Base-by-base conservation (phyloP, 495 filamentous ascomycete species). In the Penicillium crystallinum region DNA sequence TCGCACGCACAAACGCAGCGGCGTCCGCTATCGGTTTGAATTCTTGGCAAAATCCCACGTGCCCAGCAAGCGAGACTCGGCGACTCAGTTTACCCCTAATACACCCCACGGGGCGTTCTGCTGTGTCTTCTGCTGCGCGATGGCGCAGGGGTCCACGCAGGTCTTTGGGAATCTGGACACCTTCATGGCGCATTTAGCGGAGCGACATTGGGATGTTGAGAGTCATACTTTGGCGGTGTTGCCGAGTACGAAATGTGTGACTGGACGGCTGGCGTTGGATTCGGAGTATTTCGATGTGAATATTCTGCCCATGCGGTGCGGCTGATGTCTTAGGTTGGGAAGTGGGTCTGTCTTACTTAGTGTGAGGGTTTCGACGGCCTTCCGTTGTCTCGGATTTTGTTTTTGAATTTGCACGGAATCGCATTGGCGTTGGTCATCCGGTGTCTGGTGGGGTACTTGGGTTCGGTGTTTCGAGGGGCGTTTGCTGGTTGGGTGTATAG, bases 11-110 rank as follows among this genome's bases (percentile, higher is more conserved):
- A 17, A 49, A 3, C 45, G 61, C 6, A 65, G 63, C 19, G 72
- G 74, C 0, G 69, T 80, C 31, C 62, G 62, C 11, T 80, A 74
- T 52, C 68, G 74, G 6, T 78, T 71, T 72, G 52, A 66, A n/a
- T 80, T 79, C 52, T 63, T 80, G 29, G 75, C 76, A 14, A 79
- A 79, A 61, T 68, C 58, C 4, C 76, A 80, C 56, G 58, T 77
- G 21, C 56, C 58, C 14, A 57, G 52, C 25, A 71, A 67, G 51
- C 61, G 55, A 1, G 43, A 23, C 5, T 25, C 37, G 21, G 44
- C 49, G 4, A 33, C 49, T 0, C 40, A 35, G 10, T 62, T 63
- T 36, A 54, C 46, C 3, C 23, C 55, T 6, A 40, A 51, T 17
- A 19, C 35, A 0, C 45, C 41, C 1, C 15, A 45, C 0, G 64